Evolutionary conservation across 768 basidiomycete species (phyloP), one percentile per base, ranked within the genome.

Genomic region (Pleurotus platypus): DNA sequence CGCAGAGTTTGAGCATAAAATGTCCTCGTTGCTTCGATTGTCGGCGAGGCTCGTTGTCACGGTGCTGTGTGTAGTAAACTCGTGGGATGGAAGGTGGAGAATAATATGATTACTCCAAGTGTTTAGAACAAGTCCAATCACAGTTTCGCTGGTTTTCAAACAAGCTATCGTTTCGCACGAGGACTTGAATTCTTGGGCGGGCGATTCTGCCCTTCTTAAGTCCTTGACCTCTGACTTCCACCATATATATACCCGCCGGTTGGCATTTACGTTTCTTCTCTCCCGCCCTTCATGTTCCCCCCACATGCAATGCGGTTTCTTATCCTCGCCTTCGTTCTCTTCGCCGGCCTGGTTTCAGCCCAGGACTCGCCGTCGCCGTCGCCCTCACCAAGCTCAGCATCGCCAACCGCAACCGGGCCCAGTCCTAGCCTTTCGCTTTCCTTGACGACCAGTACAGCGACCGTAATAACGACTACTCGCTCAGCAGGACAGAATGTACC

Each of bases 381-480:
- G 50, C 49, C 66, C 3, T 58, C 67, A 50, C 58, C 64, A 50
- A 58, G 58, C 35, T 60, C 63, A 38, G 62, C 63, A 61, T 64
- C 70, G 54, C 58, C 71, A 46, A 60, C 67, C 46, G 48, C 64
- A 46, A 53, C 63, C 13, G 30, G 30, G 30, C 57, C 64, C 2
- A 63, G 69, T 38, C 68, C 71, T 42, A 74, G 72, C 46, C 56
- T 81, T 53, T 84, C 83, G 37, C 72, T 86, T 47, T 82, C 82
- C 56, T 72, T 82, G 53, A 79, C 83, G 13, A 84, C 81, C 13
- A 74, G 74, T 58, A 80, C 81, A 40, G 71, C 78, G 63, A 80
- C 80, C 4, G 58, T 82, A 51, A 78, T 84, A 30, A 73, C 75
- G 38, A 70, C 80, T 60, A 72, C 74, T 55, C 72, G 72, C 45